A percentile compares a stretch with the other conserved stretches of the same genome.
phyloP scores from a whole-genome alignment of 139 green algal genomes.

The Monoraphidium neglectum region DNA sequence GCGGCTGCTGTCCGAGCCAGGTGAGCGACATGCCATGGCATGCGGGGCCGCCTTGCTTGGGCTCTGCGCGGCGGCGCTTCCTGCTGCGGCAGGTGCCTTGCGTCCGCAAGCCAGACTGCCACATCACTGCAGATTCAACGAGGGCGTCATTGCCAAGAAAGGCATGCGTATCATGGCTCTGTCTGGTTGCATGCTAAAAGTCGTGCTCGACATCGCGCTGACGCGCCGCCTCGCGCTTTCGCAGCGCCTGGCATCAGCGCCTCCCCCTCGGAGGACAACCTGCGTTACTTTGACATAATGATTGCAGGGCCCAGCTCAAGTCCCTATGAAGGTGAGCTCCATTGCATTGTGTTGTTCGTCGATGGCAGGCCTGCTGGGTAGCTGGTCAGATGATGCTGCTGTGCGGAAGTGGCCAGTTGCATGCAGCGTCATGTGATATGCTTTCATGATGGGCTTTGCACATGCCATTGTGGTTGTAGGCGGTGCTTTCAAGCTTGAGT shows the following conservation, averaged over 20 bases:
- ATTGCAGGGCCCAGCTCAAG: conserved; percentile 90
- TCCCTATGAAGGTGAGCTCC: conserved; percentile 97
- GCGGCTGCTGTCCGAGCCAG: conserved; percentile 94
- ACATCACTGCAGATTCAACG: too few relatives aligned
- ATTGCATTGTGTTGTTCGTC: too few relatives aligned
- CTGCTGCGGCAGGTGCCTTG: not conserved
- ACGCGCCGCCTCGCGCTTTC: not conserved
- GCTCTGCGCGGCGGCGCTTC: not conserved
- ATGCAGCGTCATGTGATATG: too few relatives aligned
- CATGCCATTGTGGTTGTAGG: conserved; percentile 55
- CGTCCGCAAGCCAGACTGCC: too few relatives aligned
- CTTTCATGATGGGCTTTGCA: too few relatives aligned
- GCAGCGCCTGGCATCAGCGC: conserved; percentile 95
- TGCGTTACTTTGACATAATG: conserved; percentile 99
- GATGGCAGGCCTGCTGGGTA: not conserved
- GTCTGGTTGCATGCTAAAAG: too few relatives aligned
- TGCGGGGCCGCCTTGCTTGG: too few relatives aligned
- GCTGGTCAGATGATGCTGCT: not conserved
- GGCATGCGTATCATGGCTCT: too few relatives aligned
- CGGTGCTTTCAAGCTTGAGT: conserved; percentile 96
- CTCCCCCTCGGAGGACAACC: conserved; percentile 94
- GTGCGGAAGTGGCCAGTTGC: not conserved
- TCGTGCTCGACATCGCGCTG: too few relatives aligned
- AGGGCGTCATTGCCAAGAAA: too few relatives aligned
- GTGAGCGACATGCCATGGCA: conserved; percentile 45